Percentiles rank a stretch among this genome's conserved stretches.
phyloP scores from a whole-genome alignment of 768 basidiomycete species.

The Leccinum boreale region DNA sequence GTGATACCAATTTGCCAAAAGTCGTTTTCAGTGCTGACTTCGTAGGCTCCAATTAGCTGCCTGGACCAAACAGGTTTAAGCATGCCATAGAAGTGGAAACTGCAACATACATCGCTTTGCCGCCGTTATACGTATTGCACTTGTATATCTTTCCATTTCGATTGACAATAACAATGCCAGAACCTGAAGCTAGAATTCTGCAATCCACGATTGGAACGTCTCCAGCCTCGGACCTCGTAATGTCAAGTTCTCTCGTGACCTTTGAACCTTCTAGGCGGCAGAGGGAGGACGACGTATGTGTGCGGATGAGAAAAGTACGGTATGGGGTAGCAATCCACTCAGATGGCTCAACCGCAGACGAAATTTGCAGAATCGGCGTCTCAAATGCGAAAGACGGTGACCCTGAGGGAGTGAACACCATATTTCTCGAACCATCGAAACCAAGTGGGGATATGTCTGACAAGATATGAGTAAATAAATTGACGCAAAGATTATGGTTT shows the following conservation, averaged over 20 bases:
- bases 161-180: conserved; percentile 45
- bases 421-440: conserved; percentile 15
- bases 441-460: conserved; percentile 50
- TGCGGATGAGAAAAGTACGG: conserved; percentile 40
- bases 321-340: conserved; percentile 12
- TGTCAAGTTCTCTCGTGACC: conserved; percentile 34
- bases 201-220: conserved; percentile 47
- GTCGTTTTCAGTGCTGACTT: conserved; percentile 19
- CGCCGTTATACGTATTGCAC: conserved; percentile 36
- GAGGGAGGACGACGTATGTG: conserved; percentile 42
- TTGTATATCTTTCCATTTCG: conserved; percentile 51
- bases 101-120: conserved; percentile 39
- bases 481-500: not conserved
- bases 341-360: conserved; percentile 28
- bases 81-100: not conserved
- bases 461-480: conserved; percentile 3
- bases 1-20: conserved; percentile 56
- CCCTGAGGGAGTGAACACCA: conserved; percentile 34
- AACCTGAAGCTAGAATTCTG: conserved; percentile 32
- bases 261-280: conserved; percentile 28
- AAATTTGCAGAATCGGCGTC: conserved; percentile 69
- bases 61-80: conserved; percentile 13
- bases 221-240: conserved; percentile 41
- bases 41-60: conserved; percentile 15
- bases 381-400: conserved; percentile 46